These are phyloP conservation scores for Cladosporium sp. DNA, from an alignment of 2,329 filamentous ascomycete genomes.

Conservation along the genomic window DNA sequence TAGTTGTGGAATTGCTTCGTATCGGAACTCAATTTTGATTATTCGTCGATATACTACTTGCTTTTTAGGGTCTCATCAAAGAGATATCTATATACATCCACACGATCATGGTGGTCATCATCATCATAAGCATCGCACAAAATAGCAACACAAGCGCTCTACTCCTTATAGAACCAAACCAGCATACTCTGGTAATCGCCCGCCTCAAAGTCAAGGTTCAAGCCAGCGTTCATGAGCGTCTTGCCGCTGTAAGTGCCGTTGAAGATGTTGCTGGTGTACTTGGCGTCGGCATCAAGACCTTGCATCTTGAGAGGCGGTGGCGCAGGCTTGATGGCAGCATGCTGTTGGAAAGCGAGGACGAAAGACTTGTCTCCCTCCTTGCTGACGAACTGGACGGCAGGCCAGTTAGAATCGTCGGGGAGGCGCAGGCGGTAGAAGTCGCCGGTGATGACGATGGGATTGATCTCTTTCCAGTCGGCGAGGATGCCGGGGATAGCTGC, in stretches of 20 bases:
- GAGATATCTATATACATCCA: background rate
- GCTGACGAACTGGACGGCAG: conserved; percentile 57
- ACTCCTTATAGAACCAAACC: conserved; percentile 49
- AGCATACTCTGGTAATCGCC: conserved; percentile 57
- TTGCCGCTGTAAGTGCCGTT: conserved; percentile 52
- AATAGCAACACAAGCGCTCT: background rate
- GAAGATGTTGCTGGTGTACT: conserved; percentile 50
- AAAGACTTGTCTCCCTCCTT: conserved; percentile 48
- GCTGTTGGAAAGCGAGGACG: conserved; percentile 59
- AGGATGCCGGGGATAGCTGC: conserved; percentile 53
- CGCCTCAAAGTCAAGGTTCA: conserved; percentile 49
- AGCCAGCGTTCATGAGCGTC: conserved; percentile 59
- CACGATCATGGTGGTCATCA: background rate
- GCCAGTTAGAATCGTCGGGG: conserved; percentile 59
- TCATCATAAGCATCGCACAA: background rate
- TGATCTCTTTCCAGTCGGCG: conserved; percentile 51
- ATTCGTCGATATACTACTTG: background rate
- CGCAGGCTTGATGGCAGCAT: conserved; percentile 50
- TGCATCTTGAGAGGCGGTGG: conserved; percentile 52
- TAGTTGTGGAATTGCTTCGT: no score
- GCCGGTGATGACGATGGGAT: conserved; percentile 56
- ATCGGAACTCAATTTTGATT: background rate
- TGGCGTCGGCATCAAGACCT: conserved; percentile 52
- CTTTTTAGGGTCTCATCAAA: background rate
- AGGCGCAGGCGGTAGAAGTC: conserved; percentile 57